phyloP scores from a whole-genome alignment of 2,329 filamentous ascomycete genomes.

The Fusarium algeriense region DNA sequence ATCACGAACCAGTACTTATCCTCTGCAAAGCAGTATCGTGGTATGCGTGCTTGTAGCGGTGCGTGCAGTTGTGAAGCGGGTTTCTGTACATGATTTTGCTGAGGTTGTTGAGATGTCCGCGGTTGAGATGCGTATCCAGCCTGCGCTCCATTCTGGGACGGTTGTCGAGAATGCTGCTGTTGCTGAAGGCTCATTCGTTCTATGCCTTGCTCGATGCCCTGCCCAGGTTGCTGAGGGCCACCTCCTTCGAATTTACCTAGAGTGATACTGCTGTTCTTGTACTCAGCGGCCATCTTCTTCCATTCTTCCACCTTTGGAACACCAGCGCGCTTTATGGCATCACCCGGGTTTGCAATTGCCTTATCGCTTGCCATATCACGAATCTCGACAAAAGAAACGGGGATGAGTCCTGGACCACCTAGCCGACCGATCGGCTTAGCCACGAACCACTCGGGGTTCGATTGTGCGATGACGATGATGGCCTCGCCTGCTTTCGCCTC shows the following conservation, averaged over 20 bases:
- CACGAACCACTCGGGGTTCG: conserved; percentile 98
- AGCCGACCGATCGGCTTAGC: conserved; percentile 98
- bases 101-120: conserved; percentile 49
- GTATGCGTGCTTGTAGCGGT: conserved; percentile 86
- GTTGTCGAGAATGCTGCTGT: conserved; percentile 45
- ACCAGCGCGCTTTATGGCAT: conserved; percentile 87
- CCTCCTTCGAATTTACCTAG: conserved; percentile 86
- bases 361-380: conserved; percentile 91
- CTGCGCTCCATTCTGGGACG: conserved; percentile 47
- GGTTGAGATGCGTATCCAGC: conserved; percentile 47
- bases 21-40: conserved; percentile 93
- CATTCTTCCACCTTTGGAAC: conserved; percentile 97
- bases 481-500: conserved; percentile 95
- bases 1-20: conserved; percentile 99
- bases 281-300: conserved; percentile 99
- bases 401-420: conserved; percentile 95
- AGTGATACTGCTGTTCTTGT: conserved; percentile 99
- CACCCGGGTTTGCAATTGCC: conserved; percentile 82
- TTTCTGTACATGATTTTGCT: conserved; percentile 54
- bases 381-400: conserved; percentile 96
- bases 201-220: conserved; percentile 75
- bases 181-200: conserved; percentile 80
- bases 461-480: conserved; percentile 98
- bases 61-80: conserved; percentile 72
- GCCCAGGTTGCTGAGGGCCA: conserved; percentile 52